Base-by-base conservation (phyloP, 2,329 filamentous ascomycete species). In the Neopestalotiopsis rosae region DNA sequence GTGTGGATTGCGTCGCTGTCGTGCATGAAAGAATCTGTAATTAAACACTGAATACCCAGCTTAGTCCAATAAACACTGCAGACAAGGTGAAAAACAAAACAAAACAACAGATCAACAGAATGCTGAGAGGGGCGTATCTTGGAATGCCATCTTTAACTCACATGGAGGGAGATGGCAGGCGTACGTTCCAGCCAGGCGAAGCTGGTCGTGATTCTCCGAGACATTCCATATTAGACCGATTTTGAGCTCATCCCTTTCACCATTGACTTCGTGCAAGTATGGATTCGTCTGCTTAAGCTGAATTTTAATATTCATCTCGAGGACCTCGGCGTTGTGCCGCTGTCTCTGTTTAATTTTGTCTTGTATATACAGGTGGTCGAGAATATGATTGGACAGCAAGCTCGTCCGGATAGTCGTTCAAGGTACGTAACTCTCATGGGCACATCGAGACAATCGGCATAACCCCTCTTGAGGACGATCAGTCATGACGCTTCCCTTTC, bases 41-140 rank as follows among this genome's bases (percentile, higher is more conserved):
- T 77, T 72, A 78, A 69, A 78, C 76, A 77, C 70, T 42, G 70
- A 76, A 77, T 76, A 70, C 66, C 69, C 72, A 12, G 67, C 61
- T 68, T 66, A 69, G 62, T 70, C 74, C 72, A 76, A 76, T 76
- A 57, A 65, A 66, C 61, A 28, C 63, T 61, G 58, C 32, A 38
- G 62, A 28, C 68, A 59, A 61, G 71, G 32, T 49, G 65, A 67
- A 71, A 67, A 70, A 66, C 71, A 74, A 76, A 75, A 76, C 71
- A 74, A 73, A 75, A 28, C 38, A n/a, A 7, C 32, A 24, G 14
- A 45, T n/a, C 14, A 34, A 5, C 3, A 59, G 24, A 67, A 30
- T 56, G 28, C 20, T 61, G 28, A 4, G 24, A 24, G 20, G n/a
- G 7, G 17, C n/a, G 14, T 4, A 13, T 2, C 14, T 59, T 40